Percentiles rank a stretch among this genome's conserved stretches.
Conservation (phyloP, 2,329 filamentous ascomycete genomes). For the Colletotrichum lindemuthianum region DNA sequence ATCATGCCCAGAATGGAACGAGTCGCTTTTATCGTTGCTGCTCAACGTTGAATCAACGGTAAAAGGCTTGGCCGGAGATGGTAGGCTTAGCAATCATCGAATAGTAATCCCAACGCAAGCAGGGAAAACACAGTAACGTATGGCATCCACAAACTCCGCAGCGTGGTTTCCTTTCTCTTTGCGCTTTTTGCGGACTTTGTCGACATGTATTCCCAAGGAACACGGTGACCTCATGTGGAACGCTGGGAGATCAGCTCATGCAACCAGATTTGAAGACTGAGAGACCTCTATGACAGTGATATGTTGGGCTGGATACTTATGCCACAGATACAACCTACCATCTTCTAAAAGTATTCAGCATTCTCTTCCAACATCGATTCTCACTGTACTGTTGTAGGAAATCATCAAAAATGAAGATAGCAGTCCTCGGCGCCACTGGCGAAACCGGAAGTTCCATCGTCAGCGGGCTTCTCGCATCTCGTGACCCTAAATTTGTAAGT, state of each 20-base stretch:
- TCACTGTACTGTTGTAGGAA: not conserved
- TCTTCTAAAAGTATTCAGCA: no score
- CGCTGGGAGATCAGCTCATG: not conserved
- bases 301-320: no score
- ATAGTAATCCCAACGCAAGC: not conserved
- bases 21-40: no score
- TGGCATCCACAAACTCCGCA: constrained; percentile 8
- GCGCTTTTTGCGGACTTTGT: constrained; percentile 25
- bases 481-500: constrained; percentile 41
- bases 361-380: no score
- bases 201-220: not conserved
- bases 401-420: constrained; percentile 41
- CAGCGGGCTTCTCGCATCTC: constrained; percentile 46
- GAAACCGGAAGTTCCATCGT: constrained; percentile 52
- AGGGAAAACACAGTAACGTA: not conserved
- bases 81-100: no score
- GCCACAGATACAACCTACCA: no score
- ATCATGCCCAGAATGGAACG: no score
- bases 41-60: no score
- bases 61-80: no score
- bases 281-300: no score
- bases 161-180: not conserved
- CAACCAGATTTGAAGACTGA: no score
- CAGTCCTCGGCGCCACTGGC: constrained; percentile 54
- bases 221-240: constrained; percentile 1